Conservation (phyloP, 2,329 filamentous ascomycete species). For the Cladosporium sphaerospermum region DNA sequence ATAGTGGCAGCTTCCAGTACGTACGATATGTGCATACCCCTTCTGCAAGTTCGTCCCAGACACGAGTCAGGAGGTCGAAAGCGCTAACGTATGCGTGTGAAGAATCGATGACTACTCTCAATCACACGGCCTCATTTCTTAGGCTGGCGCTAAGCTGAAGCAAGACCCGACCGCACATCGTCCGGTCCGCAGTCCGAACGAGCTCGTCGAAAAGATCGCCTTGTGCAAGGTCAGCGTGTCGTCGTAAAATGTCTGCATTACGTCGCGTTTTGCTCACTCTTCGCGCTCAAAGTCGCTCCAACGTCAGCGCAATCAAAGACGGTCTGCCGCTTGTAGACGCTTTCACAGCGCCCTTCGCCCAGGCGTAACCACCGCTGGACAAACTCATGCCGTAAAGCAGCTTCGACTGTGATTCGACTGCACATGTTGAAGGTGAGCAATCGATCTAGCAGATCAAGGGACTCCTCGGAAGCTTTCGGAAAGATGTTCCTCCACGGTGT, state of each 20-base stretch:
- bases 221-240: neutral
- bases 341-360: neutral
- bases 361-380: neutral
- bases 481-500: neutral
- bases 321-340: neutral
- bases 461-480: neutral
- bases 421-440: neutral
- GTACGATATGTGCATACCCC: too few relatives aligned
- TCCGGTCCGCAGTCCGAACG: neutral
- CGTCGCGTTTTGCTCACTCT: neutral
- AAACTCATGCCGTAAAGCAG: neutral
- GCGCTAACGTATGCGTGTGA: too few relatives aligned
- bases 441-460: neutral
- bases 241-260: neutral
- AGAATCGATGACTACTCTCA: too few relatives aligned
- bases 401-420: neutral
- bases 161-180: neutral
- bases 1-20: too few relatives aligned
- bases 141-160: neutral
- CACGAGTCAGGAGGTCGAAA: too few relatives aligned
- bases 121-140: too few relatives aligned
- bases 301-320: neutral
- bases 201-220: neutral
- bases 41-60: too few relatives aligned
- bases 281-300: neutral